Percentiles rank a stretch among this genome's conserved stretches.
phyloP scores from a whole-genome alignment of 192 early-diverging fungal species.

The Backusella circina region DNA sequence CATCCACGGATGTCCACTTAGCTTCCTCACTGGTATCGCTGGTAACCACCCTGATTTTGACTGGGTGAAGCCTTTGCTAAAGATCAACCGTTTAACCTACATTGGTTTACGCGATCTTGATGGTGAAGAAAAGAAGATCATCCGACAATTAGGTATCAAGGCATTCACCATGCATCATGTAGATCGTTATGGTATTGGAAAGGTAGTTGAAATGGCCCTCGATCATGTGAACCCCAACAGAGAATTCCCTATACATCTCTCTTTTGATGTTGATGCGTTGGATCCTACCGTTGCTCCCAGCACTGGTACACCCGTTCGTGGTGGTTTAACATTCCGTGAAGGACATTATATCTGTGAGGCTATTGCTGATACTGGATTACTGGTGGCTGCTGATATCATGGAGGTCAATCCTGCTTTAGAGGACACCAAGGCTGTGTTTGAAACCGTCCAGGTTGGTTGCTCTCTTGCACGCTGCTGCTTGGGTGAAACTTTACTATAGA shows the following conservation, averaged over 20 bases:
- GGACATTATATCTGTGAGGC: conserved; percentile 97
- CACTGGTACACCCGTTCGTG: conserved; percentile 94
- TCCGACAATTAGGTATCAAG: conserved; percentile 82
- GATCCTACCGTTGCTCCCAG: conserved; percentile 94
- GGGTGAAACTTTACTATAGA: conserved; percentile 78
- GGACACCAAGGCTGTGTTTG: conserved; percentile 66
- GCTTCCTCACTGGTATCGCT: conserved; percentile 83
- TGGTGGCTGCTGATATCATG: conserved; percentile 91
- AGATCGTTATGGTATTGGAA: conserved; percentile 90
- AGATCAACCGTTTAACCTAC: conserved; percentile 78
- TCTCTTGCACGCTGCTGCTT: conserved; percentile 82
- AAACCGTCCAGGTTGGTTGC: conserved; percentile 90
- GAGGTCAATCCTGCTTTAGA: conserved; percentile 91
- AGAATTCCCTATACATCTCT: conserved; percentile 79
- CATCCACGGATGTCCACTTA: conserved; percentile 94
- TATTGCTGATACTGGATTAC: conserved; percentile 78
- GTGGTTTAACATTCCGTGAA: conserved; percentile 93
- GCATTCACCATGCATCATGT: conserved; percentile 97
- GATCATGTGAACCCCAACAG: conserved; percentile 79
- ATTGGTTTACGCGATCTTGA: conserved; percentile 97
- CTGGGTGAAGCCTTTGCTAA: conserved; percentile 81
- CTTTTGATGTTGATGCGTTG: conserved; percentile 93
- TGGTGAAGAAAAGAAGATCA: conserved; percentile 77
- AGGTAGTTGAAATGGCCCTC: conserved; percentile 87
- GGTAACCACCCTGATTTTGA: conserved; percentile 57